Percentiles rank a stretch among this genome's conserved stretches.
Conservation (phyloP, 768 basidiomycete species). For the Sporobolomyces pararoseus region DNA sequence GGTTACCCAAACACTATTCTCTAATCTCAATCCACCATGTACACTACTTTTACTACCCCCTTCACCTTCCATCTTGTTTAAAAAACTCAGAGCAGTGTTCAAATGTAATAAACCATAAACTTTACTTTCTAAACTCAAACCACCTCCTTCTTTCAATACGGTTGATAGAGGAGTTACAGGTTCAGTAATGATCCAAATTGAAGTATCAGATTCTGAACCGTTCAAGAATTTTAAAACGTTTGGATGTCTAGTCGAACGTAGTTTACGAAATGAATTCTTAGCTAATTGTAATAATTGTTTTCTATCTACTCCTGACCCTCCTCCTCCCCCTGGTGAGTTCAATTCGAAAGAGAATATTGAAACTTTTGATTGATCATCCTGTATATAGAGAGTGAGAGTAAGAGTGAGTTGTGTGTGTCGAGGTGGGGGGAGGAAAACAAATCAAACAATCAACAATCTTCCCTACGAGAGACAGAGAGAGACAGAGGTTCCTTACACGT, state of each 20-base stretch:
- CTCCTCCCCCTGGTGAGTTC: slow-evolving; percentile 48
- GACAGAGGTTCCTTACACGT: slow-evolving; percentile 57
- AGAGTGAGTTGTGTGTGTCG: not conserved
- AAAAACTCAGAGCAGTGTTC: slow-evolving; percentile 80
- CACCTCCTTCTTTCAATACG: slow-evolving; percentile 57
- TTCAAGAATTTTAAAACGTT: slow-evolving; percentile 95
- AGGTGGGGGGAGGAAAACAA: too few relatives aligned
- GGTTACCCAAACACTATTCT: slow-evolving; percentile 80
- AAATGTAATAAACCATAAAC: slow-evolving; percentile 53
- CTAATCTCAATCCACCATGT: slow-evolving; percentile 67
- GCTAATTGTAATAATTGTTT: slow-evolving; percentile 69
- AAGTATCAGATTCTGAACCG: slow-evolving; percentile 79
- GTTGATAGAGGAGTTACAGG: slow-evolving; percentile 72
- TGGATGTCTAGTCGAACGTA: slow-evolving; percentile 87
- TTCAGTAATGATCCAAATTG: slow-evolving; percentile 90
- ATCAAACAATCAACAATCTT: too few relatives aligned
- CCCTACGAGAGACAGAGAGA: not conserved
- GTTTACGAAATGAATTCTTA: slow-evolving; percentile 80
- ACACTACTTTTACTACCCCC: slow-evolving; percentile 63
- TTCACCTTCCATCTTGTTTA: slow-evolving; percentile 63
- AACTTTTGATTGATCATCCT: slow-evolving; percentile 83
- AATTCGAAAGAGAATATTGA: slow-evolving; percentile 88
- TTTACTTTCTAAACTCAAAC: slow-evolving; percentile 73
- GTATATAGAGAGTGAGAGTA: not conserved
- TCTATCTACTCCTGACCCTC: slow-evolving; percentile 52